Percentiles rank a stretch among this genome's conserved stretches.
Evolutionary conservation across 345 rosid species (phyloP).

Genomic region (Anastatica hierochuntica): DNA sequence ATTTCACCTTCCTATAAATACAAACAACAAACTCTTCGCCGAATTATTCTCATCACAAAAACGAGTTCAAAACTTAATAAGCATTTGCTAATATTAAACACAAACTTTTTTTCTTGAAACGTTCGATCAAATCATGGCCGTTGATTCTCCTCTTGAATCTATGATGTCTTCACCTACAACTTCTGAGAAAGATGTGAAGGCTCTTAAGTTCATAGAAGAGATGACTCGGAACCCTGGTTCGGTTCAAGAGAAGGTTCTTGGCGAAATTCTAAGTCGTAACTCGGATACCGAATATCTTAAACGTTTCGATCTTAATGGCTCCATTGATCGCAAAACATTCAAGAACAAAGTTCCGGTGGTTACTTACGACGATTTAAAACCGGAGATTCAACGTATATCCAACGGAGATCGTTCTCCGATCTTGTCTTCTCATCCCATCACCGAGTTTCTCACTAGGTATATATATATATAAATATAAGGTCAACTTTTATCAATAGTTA

Average conservation of each 20-base stretch:
- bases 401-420: constrained; percentile 70
- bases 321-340: constrained; percentile 41
- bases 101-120: not conserved
- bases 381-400: constrained; percentile 64
- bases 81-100: constrained; percentile 11
- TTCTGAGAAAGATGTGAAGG: constrained; percentile 48
- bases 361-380: constrained; percentile 60
- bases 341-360: constrained; percentile 53
- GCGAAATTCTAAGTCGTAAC: constrained; percentile 49
- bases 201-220: constrained; percentile 57
- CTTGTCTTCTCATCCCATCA: constrained; percentile 54
- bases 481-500: not conserved
- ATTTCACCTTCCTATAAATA: not conserved
- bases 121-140: constrained; percentile 34
- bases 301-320: constrained; percentile 43
- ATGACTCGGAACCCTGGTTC: constrained; percentile 42
- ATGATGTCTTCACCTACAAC: constrained; percentile 30
- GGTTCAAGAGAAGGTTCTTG: constrained; percentile 48
- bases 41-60: not conserved
- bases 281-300: constrained; percentile 51
- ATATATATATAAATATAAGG: too few relatives aligned
- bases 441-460: constrained; percentile 79
- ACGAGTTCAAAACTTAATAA: not conserved
- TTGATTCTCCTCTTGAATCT: constrained; percentile 41
- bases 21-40: constrained; percentile 10